A percentile compares a stretch with the other conserved stretches of the same genome.
Conservation (phyloP, 208 protist genomes). For the Phytomonas serpens region DNA sequence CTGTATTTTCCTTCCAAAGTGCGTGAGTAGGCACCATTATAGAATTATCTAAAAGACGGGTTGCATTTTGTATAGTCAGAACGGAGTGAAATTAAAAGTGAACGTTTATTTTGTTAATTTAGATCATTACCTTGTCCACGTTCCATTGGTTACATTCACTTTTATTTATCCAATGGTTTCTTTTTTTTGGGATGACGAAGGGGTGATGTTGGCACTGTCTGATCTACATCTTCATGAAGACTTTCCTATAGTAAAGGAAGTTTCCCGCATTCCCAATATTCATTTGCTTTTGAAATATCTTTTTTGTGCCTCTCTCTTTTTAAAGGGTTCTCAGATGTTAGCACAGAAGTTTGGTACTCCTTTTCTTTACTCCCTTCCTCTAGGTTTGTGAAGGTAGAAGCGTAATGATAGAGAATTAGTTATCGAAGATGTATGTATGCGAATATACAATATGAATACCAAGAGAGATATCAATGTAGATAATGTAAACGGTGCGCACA, state of each 20-base stretch:
- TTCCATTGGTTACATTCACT: slow-evolving; percentile 3
- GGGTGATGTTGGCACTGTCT: neutral
- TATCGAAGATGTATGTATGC: neutral
- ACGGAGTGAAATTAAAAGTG: neutral
- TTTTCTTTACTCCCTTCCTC: neutral
- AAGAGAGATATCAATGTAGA: neutral
- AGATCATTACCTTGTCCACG: neutral
- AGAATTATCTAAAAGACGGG: neutral
- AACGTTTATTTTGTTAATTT: neutral
- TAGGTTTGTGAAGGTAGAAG: neutral
- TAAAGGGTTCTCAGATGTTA: neutral
- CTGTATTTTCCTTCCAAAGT: slow-evolving; percentile 5
- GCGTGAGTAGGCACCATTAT: neutral
- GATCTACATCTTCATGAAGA: neutral
- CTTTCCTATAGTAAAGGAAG: neutral
- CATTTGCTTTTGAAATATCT: neutral
- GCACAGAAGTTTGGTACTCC: neutral
- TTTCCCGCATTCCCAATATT: neutral
- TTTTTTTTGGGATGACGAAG: slow-evolving; percentile 4
- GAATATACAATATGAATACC: neutral
- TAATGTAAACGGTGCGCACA: neutral
- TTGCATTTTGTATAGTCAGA: neutral
- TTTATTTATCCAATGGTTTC: slow-evolving; percentile 12
- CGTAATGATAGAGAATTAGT: neutral
- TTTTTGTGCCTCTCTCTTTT: neutral